Percentiles rank a stretch among this genome's conserved stretches.
phyloP scores from a whole-genome alignment of 352 stramenopile species.

The Phytophthora palmivora region DNA sequence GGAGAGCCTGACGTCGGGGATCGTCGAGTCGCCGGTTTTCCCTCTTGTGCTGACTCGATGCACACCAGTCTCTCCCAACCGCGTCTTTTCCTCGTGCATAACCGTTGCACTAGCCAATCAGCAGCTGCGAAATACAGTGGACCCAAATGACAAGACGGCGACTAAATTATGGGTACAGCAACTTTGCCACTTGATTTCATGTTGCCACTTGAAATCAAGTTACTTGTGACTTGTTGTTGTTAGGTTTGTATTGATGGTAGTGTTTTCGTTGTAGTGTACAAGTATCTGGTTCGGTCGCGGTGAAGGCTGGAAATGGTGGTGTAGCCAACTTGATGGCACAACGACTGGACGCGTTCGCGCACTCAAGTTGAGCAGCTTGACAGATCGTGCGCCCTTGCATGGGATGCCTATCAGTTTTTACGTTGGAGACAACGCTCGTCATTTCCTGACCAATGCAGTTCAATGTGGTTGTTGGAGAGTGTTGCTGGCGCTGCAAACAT shows the following conservation, averaged over 20 bases:
- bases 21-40: slow-evolving; percentile 29
- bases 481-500: neutral
- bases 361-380: neutral
- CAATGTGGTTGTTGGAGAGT: neutral
- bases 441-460: neutral
- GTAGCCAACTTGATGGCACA: slow-evolving; percentile 6
- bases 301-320: too few relatives aligned
- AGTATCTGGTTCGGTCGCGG: too few relatives aligned
- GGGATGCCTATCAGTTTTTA: neutral
- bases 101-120: slow-evolving; percentile 31
- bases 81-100: slow-evolving; percentile 31
- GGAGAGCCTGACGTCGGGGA: slow-evolving; percentile 9
- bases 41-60: slow-evolving; percentile 30
- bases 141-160: slow-evolving; percentile 6
- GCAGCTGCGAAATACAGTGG: neutral
- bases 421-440: neutral
- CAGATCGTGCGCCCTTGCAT: slow-evolving; percentile 11
- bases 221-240: neutral
- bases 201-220: too few relatives aligned
- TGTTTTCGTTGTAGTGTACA: too few relatives aligned
- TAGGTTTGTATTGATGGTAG: too few relatives aligned
- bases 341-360: neutral
- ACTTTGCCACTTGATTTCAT: neutral
- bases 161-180: neutral
- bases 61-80: slow-evolving; percentile 28